Evolutionary conservation across 2,329 filamentous ascomycete genomes (phyloP), one percentile per base, ranked within the genome.

Genomic region (Thermomyces lanuginosus): DNA sequence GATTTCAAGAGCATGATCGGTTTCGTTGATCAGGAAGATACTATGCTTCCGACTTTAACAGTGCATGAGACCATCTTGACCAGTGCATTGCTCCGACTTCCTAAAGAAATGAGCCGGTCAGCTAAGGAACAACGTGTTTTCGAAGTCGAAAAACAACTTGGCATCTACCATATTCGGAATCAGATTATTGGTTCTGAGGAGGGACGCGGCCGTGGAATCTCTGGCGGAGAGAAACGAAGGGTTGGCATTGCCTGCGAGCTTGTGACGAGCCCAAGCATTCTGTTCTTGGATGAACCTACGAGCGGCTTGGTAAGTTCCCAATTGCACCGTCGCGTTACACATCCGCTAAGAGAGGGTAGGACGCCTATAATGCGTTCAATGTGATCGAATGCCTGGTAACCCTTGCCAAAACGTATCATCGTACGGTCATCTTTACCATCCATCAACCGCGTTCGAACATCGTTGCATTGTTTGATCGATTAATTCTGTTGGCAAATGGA

Each of bases 401-500:
- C 1, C 60, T 98, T 22, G 89, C 91, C 27, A 93, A 92, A 60
- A 89, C 74, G 21, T 98, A 95, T 59, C 91, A 93, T 56, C 71
- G 91, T 34, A 98, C 91, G 1, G 83, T 98, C 29, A 78, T 98
- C 35, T 93, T 98, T 57, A 98, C 89, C 8, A 98, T 98, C 37
- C 89, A 98, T 51, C 89, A 98, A 45, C 89, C 89, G 19, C 72
- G 91, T 39, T 98, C 89, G 7, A 98, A 98, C 53, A 98, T 98
- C 44, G 89, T 95, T 12, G 89, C 89, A 6, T 66, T 98, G 3
- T 98, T 98, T 46, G 89, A 98, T 48, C 74, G 86, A 30, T 65
- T 98, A n/a, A 66, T 98, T 28, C 69, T 98, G 8, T 63, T 98
- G 22, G 89, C 89, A 2, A 76, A 82, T 38, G 89, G 89, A 14